Base-by-base conservation (phyloP, 176 grass and related monocot genomes). In the Ananas comosus region DNA sequence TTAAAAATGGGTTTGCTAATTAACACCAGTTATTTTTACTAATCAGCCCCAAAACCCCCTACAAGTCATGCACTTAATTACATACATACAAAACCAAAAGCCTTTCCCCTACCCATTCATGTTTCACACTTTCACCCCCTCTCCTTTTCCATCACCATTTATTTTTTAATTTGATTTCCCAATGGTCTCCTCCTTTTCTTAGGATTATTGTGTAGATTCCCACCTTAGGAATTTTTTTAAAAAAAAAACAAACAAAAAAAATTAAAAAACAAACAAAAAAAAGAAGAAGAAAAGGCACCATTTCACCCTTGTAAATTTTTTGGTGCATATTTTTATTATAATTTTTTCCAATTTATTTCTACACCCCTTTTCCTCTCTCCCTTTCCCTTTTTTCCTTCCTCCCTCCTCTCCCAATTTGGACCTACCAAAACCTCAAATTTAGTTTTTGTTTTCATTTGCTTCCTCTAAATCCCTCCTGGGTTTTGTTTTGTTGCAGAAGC, bases 221-320 rank as follows among this genome's bases (percentile, higher is more conserved):
- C 64, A 61, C 51, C 71, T 64, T 33, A 42, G 33, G 5, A 42
- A 42, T 23, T 23, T 23, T 23, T 23, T 23, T 23, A 23, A 23
- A 23, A 23, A 33, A 3, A 0, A 33, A 33, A 33, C 0, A 33
- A 33, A 33, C 1, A 4, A 33, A 33, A 0, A 42, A 42, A 42
- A 42, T n/a, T n/a, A n/a, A n/a, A n/a, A n/a, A n/a, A n/a, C n/a
- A 42, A 42, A 42, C 0, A 42, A 42, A 42, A 42, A 42, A 7
- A 42, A 4, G 5, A 6, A 42, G 0, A 42, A 42, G 4, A 42
- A 42, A 42, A 83, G 16, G 49, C 64, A 7, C 70, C 71, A 80
- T 79, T 78, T 4, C 53, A 82, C 72, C 75, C 63, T 73, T 42
- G 81, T 82, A 87, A 89, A 82, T 82, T 72, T 88, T 56, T 16